A percentile compares a stretch with the other conserved stretches of the same genome.
Conservation (phyloP, 345 rosid species). For the Eutrema yunnanense region DNA sequence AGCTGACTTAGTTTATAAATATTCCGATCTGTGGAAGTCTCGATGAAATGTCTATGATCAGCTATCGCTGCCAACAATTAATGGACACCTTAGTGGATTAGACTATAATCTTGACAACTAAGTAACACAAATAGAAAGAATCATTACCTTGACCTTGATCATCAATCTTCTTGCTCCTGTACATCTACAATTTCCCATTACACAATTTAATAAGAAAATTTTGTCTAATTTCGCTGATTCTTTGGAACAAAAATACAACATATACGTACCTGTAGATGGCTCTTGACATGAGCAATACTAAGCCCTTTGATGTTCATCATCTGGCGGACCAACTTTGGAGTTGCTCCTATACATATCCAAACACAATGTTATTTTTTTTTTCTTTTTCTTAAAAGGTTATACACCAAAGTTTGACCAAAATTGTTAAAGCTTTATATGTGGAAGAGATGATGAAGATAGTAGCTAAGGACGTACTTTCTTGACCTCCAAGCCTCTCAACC, state of each 20-base stretch:
- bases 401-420: background rate
- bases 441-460: background rate
- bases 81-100: background rate
- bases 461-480: constrained; percentile 55
- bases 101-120: background rate
- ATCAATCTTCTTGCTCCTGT: constrained; percentile 75
- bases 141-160: constrained; percentile 54
- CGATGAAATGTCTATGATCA: constrained; percentile 55
- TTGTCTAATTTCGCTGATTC: background rate
- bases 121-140: background rate
- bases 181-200: constrained; percentile 48
- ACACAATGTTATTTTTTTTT: background rate
- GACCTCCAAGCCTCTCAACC: constrained; percentile 81
- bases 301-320: constrained; percentile 85
- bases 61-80: constrained; percentile 38
- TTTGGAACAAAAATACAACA: background rate
- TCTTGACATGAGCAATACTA: constrained; percentile 85
- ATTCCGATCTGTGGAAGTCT: constrained; percentile 51
- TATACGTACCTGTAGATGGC: constrained; percentile 70
- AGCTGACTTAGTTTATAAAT: constrained; percentile 72
- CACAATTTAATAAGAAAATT: background rate
- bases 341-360: constrained; percentile 47
- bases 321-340: constrained; percentile 81
- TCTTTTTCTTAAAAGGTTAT: too few relatives aligned
- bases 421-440: background rate